These are phyloP conservation scores for Brassica hybrid DNA, from an alignment of 441 rosid species.

Conservation along the genomic window DNA sequence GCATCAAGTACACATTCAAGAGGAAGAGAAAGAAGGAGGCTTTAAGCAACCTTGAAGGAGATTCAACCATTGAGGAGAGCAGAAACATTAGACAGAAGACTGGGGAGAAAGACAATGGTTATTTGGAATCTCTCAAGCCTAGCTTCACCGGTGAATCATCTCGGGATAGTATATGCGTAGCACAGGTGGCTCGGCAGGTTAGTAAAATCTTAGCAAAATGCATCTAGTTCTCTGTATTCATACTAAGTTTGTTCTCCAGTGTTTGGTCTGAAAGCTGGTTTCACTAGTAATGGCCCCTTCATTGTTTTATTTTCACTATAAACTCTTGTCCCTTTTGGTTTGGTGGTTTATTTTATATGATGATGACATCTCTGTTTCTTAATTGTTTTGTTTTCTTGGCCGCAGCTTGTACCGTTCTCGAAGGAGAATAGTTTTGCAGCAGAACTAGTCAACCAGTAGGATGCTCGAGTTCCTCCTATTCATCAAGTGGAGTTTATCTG, in stretches of 20 bases:
- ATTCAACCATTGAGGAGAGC: conserved; percentile 46
- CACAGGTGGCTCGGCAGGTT: conserved; percentile 30
- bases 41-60: conserved; percentile 57
- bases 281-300: conserved; percentile 3
- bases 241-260: background rate
- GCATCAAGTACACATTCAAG: conserved; percentile 80
- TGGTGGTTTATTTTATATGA: conserved; percentile 13
- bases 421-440: conserved; percentile 50
- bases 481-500: background rate
- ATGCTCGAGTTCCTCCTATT: conserved; percentile 8
- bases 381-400: conserved; percentile 9
- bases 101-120: conserved; percentile 50
- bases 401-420: conserved; percentile 67
- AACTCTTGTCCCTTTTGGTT: background rate
- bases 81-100: conserved; percentile 40
- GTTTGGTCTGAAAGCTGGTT: conserved; percentile 25
- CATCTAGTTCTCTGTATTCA: conserved; percentile 16
- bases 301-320: no score
- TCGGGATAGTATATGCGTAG: conserved; percentile 53
- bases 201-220: conserved; percentile 18
- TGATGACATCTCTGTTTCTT: background rate
- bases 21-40: conserved; percentile 82
- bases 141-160: conserved; percentile 55
- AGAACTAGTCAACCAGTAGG: conserved; percentile 36
- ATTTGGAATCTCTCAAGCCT: conserved; percentile 51